Percentiles rank a stretch among this genome's conserved stretches.
Evolutionary conservation across 768 basidiomycete species (phyloP).

Genomic region (Xerocomellus amylosporus): DNA sequence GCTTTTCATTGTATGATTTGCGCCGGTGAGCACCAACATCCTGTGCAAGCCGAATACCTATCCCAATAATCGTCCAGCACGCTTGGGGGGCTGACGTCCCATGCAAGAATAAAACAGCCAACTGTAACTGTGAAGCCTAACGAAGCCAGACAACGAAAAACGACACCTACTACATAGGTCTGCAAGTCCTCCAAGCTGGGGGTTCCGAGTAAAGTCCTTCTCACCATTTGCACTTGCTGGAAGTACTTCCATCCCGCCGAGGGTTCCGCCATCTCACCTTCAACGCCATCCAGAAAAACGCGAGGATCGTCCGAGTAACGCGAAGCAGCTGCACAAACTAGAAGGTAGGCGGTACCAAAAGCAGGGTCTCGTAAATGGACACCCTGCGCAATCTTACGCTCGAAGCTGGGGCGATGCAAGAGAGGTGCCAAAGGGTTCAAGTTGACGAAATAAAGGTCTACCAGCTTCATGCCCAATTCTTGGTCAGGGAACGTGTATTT

Average conservation of each 20-base stretch:
- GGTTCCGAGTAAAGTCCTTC: constrained; percentile 53
- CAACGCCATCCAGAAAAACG: constrained; percentile 39
- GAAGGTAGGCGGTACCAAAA: constrained; percentile 60
- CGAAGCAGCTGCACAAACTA: constrained; percentile 70
- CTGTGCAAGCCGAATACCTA: constrained; percentile 55
- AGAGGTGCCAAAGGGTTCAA: constrained; percentile 62
- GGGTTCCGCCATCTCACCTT: constrained; percentile 33
- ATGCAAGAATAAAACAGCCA: constrained; percentile 53
- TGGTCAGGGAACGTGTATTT: constrained; percentile 47
- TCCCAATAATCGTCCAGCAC: constrained; percentile 66
- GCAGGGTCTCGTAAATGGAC: constrained; percentile 47
- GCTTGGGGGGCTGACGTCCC: constrained; percentile 60
- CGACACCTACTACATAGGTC: constrained; percentile 49
- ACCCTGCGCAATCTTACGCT: constrained; percentile 44
- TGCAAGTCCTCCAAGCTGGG: constrained; percentile 72
- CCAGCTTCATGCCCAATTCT: constrained; percentile 48
- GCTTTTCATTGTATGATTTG: constrained; percentile 30
- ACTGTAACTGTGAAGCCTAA: constrained; percentile 31
- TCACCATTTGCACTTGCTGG: constrained; percentile 53
- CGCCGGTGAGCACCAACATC: constrained; percentile 57
- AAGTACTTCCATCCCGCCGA: constrained; percentile 54
- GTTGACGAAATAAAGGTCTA: constrained; percentile 63
- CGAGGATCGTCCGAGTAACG: constrained; percentile 55
- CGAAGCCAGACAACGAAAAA: constrained; percentile 6
- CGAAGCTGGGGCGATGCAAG: constrained; percentile 71